These are phyloP conservation scores for Gypsophila paniculata DNA, from an alignment of 179 eudicot genomes.

Conservation along the genomic window DNA sequence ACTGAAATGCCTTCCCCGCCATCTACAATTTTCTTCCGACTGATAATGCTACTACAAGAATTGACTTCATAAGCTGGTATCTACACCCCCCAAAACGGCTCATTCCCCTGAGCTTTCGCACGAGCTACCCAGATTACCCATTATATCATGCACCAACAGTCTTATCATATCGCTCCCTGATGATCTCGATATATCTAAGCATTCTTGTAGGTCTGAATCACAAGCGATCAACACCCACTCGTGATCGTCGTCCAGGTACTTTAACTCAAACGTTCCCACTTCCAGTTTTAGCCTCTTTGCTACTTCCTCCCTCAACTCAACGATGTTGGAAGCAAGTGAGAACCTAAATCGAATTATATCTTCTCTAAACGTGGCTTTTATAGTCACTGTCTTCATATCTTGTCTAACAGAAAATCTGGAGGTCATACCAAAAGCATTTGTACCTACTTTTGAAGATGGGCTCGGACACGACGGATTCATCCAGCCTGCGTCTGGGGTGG, in stretches of 20 bases:
- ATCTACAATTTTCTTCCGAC: conserved; percentile 21
- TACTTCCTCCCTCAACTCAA: conserved; percentile 61
- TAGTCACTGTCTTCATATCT: conserved; percentile 57
- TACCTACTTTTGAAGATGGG: conserved; percentile 23
- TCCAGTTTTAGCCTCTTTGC: conserved; percentile 73
- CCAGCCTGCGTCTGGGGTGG: conserved; percentile 40
- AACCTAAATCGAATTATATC: conserved; percentile 83
- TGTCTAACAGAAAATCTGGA: conserved; percentile 40
- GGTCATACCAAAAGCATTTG: conserved; percentile 25
- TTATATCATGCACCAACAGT: conserved; percentile 61
- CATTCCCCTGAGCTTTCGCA: conserved; percentile 70
- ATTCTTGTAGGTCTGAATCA: conserved; percentile 74
- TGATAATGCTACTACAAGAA: conserved; percentile 25
- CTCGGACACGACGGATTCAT: conserved; percentile 29
- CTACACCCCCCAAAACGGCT: conserved; percentile 25
- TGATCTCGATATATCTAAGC: conserved; percentile 55
- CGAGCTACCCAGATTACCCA: conserved; percentile 64
- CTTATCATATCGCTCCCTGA: conserved; percentile 63
- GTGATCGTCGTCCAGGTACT: conserved; percentile 79
- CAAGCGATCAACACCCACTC: conserved; percentile 77
- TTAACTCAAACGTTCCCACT: conserved; percentile 66
- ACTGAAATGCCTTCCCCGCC: conserved; percentile 6
- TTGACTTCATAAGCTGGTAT: conserved; percentile 29
- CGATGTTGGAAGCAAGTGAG: conserved; percentile 42
- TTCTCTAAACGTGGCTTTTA: conserved; percentile 78